Evolutionary conservation across 2,329 filamentous ascomycete species (phyloP).

Genomic region (Trichoderma atroviride): DNA sequence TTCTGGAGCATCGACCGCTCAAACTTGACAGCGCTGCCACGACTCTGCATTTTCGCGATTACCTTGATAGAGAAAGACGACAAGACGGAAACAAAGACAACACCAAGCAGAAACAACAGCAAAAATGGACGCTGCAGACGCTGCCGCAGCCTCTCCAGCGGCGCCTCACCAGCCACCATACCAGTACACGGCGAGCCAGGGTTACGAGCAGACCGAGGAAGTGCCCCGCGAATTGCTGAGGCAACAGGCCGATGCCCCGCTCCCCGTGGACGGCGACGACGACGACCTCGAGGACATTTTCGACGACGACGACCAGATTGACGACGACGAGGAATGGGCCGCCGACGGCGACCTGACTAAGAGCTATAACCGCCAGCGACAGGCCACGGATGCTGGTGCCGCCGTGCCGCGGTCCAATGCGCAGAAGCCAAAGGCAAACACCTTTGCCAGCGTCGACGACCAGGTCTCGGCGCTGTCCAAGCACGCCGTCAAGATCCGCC

Average conservation of each 20-base stretch:
- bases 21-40: neutral
- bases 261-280: constrained; percentile 39
- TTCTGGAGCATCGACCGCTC: neutral
- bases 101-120: neutral
- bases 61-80: too few species aligned
- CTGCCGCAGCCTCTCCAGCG: constrained; percentile 39
- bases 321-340: constrained; percentile 65
- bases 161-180: constrained; percentile 51
- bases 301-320: constrained; percentile 41
- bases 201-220: constrained; percentile 46
- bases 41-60: neutral
- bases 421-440: constrained; percentile 80
- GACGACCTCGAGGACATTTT: constrained; percentile 45
- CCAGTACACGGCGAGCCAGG: constrained; percentile 47
- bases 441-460: constrained; percentile 78
- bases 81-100: neutral
- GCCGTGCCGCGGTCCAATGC: constrained; percentile 72
- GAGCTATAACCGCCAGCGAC: constrained; percentile 82
- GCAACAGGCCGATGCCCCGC: constrained; percentile 33
- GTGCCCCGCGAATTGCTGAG: constrained; percentile 37
- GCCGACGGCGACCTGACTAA: constrained; percentile 74
- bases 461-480: constrained; percentile 82
- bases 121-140: constrained; percentile 24
- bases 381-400: constrained; percentile 46
- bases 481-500: constrained; percentile 82